Percentiles rank a stretch among this genome's conserved stretches.
Evolutionary conservation across 2,329 filamentous ascomycete genomes (phyloP).

Genomic region (Venturiaceae sp.): DNA sequence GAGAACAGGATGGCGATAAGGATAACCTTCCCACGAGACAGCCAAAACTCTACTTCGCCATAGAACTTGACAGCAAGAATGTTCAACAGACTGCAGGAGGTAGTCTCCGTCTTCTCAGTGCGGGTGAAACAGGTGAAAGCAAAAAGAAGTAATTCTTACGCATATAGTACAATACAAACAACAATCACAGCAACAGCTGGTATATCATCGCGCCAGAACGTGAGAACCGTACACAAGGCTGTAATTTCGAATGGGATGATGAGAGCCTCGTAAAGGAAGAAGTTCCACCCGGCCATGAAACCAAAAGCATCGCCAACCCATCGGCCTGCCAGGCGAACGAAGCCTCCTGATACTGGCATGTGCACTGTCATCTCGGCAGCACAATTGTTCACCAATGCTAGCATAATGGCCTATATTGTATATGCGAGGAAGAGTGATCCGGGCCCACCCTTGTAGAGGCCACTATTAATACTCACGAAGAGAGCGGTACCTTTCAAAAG

Average conservation of each 20-base stretch:
- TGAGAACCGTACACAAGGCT: constrained; percentile 39
- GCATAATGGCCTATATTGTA: constrained; percentile 5
- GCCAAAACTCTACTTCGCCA: constrained; percentile 36
- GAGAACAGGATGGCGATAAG: constrained; percentile 21
- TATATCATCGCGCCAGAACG: constrained; percentile 40
- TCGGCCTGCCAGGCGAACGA: constrained; percentile 15
- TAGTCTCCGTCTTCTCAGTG: background rate
- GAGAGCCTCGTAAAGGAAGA: constrained; percentile 40
- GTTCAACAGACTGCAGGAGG: constrained; percentile 29
- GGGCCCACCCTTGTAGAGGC: constrained; percentile 6
- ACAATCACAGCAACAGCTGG: constrained; percentile 29
- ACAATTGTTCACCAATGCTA: constrained; percentile 8
- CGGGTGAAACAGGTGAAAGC: background rate
- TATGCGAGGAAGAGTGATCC: constrained; percentile 8
- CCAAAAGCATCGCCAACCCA: constrained; percentile 40
- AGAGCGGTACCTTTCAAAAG: constrained; percentile 25
- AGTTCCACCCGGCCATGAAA: constrained; percentile 39
- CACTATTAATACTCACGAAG: constrained; percentile 16
- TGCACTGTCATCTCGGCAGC: constrained; percentile 43
- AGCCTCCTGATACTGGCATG: constrained; percentile 28
- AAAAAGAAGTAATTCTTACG: constrained; percentile 3
- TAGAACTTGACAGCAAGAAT: constrained; percentile 32
- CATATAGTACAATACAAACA: constrained; percentile 11
- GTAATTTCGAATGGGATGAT: constrained; percentile 43
- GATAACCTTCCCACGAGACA: constrained; percentile 31